Conservation (phyloP, 129 eudicot species). For the Saposhnikovia divaricata region DNA sequence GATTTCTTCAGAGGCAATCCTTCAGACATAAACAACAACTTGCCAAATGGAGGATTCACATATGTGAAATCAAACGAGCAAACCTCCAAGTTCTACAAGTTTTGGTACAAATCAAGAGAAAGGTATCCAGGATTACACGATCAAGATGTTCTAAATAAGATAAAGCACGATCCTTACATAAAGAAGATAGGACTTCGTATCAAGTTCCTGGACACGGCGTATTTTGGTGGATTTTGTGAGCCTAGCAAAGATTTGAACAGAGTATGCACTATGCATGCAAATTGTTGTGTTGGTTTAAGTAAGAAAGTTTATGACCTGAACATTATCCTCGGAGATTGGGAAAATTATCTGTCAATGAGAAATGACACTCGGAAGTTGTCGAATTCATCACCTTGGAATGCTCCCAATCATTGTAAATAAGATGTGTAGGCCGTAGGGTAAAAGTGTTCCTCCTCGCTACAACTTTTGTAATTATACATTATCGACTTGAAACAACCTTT, state of each 20-base stretch:
- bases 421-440: background rate
- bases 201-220: slow-evolving; percentile 48
- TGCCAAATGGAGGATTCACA: slow-evolving; percentile 60
- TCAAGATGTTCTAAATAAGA: slow-evolving; percentile 59
- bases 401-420: slow-evolving; percentile 30
- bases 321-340: slow-evolving; percentile 53
- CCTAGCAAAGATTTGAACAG: slow-evolving; percentile 47
- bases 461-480: background rate
- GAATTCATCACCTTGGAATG: slow-evolving; percentile 24
- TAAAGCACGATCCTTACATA: slow-evolving; percentile 35
- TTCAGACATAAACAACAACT: slow-evolving; percentile 25
- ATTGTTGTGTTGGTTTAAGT: slow-evolving; percentile 64
- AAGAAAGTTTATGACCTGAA: slow-evolving; percentile 57
- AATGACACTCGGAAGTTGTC: slow-evolving; percentile 3
- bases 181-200: slow-evolving; percentile 33
- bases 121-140: slow-evolving; percentile 47
- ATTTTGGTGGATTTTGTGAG: slow-evolving; percentile 71
- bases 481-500: background rate
- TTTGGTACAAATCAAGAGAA: slow-evolving; percentile 42
- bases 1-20: slow-evolving; percentile 43
- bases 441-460: background rate
- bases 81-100: slow-evolving; percentile 48
- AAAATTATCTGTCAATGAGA: slow-evolving; percentile 24
- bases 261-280: slow-evolving; percentile 86
- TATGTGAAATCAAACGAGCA: slow-evolving; percentile 46